Evolutionary conservation across 441 rosid species (phyloP).

Genomic region (Raphanus hybrid): DNA sequence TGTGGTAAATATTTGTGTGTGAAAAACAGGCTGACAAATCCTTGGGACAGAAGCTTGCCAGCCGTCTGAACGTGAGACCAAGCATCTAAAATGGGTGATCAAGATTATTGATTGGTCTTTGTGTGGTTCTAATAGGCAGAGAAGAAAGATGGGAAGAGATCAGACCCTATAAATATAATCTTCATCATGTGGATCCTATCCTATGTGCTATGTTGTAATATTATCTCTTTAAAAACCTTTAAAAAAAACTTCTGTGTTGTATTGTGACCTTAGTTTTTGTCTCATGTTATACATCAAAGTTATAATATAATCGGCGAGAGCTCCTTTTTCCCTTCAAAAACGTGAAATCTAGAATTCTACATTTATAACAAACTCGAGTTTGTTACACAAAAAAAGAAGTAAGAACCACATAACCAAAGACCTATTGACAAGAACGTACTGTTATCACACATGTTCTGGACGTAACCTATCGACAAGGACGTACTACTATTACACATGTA

Average conservation of each 20-base stretch:
- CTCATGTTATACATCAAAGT: no score
- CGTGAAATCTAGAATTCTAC: not conserved
- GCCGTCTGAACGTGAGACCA: conserved; percentile 75
- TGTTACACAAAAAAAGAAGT: not conserved
- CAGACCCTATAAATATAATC: no score
- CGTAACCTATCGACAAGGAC: not conserved
- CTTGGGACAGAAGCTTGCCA: conserved; percentile 84
- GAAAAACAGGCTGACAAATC: conserved; percentile 69
- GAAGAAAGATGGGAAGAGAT: no score
- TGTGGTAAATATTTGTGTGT: conserved; percentile 10
- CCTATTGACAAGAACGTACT: not conserved
- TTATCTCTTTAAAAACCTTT: no score
- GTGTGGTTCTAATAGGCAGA: no score
- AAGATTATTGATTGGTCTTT: no score
- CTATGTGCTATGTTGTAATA: no score
- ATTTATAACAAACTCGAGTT: not conserved
- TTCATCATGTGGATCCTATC: no score
- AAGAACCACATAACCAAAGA: conserved; percentile 19
- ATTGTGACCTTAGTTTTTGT: no score
- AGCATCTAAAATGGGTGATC: conserved; percentile 31
- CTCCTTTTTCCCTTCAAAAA: not conserved
- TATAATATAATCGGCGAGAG: not conserved
- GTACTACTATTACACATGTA: not conserved
- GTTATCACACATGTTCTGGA: not conserved
- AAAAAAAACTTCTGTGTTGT: no score